Conservation (phyloP, 768 basidiomycete genomes). For the Boletus rufocinnamomeus region DNA sequence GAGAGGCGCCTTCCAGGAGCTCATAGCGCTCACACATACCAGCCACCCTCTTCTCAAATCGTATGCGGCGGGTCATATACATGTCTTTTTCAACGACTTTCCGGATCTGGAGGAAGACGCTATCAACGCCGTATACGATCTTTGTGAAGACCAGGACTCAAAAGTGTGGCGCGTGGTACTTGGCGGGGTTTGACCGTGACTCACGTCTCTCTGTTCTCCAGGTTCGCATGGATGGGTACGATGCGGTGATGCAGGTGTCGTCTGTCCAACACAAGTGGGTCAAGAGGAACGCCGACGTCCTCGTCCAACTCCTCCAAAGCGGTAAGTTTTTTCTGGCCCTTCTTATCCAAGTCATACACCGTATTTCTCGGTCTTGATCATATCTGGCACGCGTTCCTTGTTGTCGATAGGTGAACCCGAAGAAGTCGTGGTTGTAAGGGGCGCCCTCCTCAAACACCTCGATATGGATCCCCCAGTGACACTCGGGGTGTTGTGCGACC, state of each 20-base stretch:
- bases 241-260: conserved; percentile 55
- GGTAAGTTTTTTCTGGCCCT: conserved; percentile 46
- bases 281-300: conserved; percentile 71
- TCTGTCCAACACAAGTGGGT: conserved; percentile 56
- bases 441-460: conserved; percentile 60
- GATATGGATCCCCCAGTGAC: conserved; percentile 62
- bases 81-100: conserved; percentile 62
- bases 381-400: conserved; percentile 13
- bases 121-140: conserved; percentile 74
- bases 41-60: conserved; percentile 49
- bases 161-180: conserved; percentile 39
- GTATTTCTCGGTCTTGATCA: conserved; percentile 23
- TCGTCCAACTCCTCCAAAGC: conserved; percentile 74
- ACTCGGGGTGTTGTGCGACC: conserved; percentile 69
- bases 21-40: conserved; percentile 57
- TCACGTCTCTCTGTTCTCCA: conserved; percentile 26
- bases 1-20: conserved; percentile 49
- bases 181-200: conserved; percentile 7
- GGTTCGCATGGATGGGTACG: conserved; percentile 73
- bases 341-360: background rate
- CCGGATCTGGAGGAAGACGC: conserved; percentile 73
- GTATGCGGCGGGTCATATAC: conserved; percentile 59
- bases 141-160: conserved; percentile 68
- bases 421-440: conserved; percentile 63
- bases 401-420: conserved; percentile 58